phyloP scores from a whole-genome alignment of 2,329 filamentous ascomycete genomes.

The Stemphylium vesicarium region DNA sequence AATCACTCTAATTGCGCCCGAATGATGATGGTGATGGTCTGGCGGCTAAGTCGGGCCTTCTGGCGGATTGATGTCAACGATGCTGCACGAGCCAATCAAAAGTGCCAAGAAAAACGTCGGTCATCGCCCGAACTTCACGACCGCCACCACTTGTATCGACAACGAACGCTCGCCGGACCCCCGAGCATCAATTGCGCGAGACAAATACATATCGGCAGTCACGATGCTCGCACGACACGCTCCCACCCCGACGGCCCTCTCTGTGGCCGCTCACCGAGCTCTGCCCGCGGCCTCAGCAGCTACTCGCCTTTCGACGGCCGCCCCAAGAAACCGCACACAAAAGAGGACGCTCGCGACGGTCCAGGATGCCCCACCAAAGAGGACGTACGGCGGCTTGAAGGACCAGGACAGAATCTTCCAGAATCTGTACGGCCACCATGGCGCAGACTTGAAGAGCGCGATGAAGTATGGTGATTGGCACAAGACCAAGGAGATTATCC shows the following conservation, averaged over 20 bases:
- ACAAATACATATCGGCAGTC: conserved; percentile 29
- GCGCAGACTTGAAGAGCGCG: conserved; percentile 87
- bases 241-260: conserved; percentile 49
- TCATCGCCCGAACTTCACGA: conserved; percentile 35
- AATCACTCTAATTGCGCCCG: too few relatives aligned
- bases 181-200: conserved; percentile 49
- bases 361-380: conserved; percentile 61
- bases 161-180: conserved; percentile 34
- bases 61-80: conserved; percentile 32
- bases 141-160: conserved; percentile 40
- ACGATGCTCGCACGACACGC: conserved; percentile 53
- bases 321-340: conserved; percentile 56
- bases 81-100: conserved; percentile 26
- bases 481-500: conserved; percentile 97
- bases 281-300: conserved; percentile 49
- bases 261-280: conserved; percentile 50
- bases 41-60: conserved; percentile 5
- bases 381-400: conserved; percentile 81
- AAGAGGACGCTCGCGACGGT: conserved; percentile 71
- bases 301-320: conserved; percentile 49
- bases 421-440: conserved; percentile 94
- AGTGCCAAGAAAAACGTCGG: conserved; percentile 20
- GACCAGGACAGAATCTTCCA: conserved; percentile 99
- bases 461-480: conserved; percentile 99
- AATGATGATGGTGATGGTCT: background rate